Evolutionary conservation across 441 rosid genomes (phyloP), one percentile per base, ranked within the genome.

Genomic region (Erodium moschatum): DNA sequence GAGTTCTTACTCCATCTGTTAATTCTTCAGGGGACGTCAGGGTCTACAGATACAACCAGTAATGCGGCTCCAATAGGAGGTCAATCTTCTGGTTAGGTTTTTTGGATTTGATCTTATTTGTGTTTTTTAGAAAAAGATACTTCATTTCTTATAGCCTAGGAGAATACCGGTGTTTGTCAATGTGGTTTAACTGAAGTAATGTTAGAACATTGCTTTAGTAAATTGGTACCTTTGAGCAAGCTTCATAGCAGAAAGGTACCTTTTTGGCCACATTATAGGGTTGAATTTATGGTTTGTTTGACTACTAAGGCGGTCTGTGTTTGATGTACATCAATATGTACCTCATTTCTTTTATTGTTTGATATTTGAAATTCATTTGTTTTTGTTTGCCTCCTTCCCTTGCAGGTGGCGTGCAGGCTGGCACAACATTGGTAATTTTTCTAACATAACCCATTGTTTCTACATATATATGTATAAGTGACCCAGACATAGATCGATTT

Each of bases 81-180:
- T 44, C 87, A 82, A 82, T 80, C 96, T 65, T 79, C 87, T 60
- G 93, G 98, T 81, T 78, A 82, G 86, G 81, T 64, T 69, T 64
- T 29, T 40, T 6, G 20, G 27, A 16, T 18, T 56, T 60, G 40
- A 15, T 10, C 42, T 27, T 0, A 24, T 24, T 24, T 24, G 27
- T 24, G 0, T 24, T 24, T 24, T 35, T 24, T 20, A 24, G 12
- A 10, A 15, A 18, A 15, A 60, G 42, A 38, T 54, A 4, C 67
- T 70, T 50, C 7, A 21, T 44, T 56, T 74, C 27, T 69, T 70
- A 48, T 19, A 12, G 5, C 11, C 54, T 31, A 31, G 10, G 15
- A 67, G 18, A 50, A n/a, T 50, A n/a, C 13, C 58, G n/a, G 58
- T 50, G 58, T 50, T n/a, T 50, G 18, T 50, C 58, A 50, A 50